Evolutionary conservation across 202 grass and related monocot genomes (phyloP), one percentile per base, ranked within the genome.

Genomic region (Setaria viridis): DNA sequence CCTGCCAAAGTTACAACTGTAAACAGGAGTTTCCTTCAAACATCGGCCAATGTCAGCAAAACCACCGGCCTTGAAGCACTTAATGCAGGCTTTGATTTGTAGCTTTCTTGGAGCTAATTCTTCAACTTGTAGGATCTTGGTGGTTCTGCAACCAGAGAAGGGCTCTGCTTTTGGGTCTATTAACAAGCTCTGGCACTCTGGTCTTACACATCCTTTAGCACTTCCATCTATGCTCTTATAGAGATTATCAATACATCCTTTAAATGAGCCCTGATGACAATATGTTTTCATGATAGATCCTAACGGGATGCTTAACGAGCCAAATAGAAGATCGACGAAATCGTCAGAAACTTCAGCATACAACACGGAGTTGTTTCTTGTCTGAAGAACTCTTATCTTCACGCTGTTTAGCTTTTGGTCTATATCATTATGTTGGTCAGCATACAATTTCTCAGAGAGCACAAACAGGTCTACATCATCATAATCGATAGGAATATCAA

Each of bases 301-400:
- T 17, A 87, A 2, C 7, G 85, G 78, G 14, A 87, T 0, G 4
- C 62, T 77, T 11, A 91, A 39, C 0, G 77, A 65, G 4, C 75
- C 63, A 43, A 84, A 71, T 0, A 91, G 20, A 70, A 55, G 19
- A 68, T 91, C 69, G 0, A 91, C 51, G 5, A 91, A 87, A 35
- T 80, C 35, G 0, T n/a, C 21, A 25, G 25, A 25, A 25, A 25
- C 25, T 25, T 25, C 25, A 25, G 25, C 25, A 25, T 25, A 25
- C 25, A 25, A 25, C 25, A 25, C 25, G 14, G 66, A 43, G 43
- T 49, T 75, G 34, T 74, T n/a, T 51, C 64, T 84, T 7, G 2
- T 42, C 54, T 79, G 76, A 42, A 87, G 69, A 73, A 87, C 46
- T 9, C 25, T 80, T 47, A 77, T 50, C 25, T 25, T 25, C 25